These are phyloP conservation scores for Dovyalis caffra DNA, from an alignment of 345 rosid genomes.

Conservation along the genomic window DNA sequence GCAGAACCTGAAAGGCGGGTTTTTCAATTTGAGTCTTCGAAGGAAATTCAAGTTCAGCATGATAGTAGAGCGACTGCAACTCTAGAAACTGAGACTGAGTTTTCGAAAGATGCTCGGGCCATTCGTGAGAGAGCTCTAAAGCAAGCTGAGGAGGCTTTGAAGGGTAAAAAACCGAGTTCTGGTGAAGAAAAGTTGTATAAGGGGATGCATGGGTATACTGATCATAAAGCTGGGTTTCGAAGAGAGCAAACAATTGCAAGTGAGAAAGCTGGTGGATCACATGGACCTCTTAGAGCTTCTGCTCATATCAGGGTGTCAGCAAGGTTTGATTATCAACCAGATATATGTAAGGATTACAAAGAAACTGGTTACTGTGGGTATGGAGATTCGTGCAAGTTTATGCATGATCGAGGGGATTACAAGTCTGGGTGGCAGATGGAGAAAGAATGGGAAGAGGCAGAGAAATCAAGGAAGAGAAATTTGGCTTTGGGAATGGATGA, in stretches of 20 bases:
- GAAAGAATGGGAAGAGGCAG: constrained; percentile 91
- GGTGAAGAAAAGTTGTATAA: constrained; percentile 65
- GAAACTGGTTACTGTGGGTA: constrained; percentile 94
- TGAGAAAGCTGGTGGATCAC: constrained; percentile 92
- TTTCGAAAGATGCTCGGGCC: constrained; percentile 73
- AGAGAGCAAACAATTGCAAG: constrained; percentile 84
- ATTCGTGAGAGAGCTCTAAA: constrained; percentile 80
- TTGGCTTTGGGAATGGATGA: constrained; percentile 62
- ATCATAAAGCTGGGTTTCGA: constrained; percentile 88
- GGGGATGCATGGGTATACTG: constrained; percentile 79
- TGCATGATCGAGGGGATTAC: constrained; percentile 94
- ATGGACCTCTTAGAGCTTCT: constrained; percentile 92
- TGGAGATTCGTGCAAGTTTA: constrained; percentile 84
- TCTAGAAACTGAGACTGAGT: constrained; percentile 87
- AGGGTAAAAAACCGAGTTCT: constrained; percentile 48
- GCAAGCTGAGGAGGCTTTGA: constrained; percentile 59
- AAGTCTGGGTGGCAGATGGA: constrained; percentile 92
- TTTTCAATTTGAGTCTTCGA: constrained; percentile 81
- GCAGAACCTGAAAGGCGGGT: constrained; percentile 34
- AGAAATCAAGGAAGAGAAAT: constrained; percentile 74
- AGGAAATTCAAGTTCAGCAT: constrained; percentile 80
- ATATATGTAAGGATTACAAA: constrained; percentile 89
- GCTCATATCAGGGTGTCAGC: constrained; percentile 90
- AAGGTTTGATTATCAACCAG: constrained; percentile 90
- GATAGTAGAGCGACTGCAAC: constrained; percentile 81